Base-by-base conservation (phyloP, 2,329 filamentous ascomycete genomes). In the Aspergillus neoniger region DNA sequence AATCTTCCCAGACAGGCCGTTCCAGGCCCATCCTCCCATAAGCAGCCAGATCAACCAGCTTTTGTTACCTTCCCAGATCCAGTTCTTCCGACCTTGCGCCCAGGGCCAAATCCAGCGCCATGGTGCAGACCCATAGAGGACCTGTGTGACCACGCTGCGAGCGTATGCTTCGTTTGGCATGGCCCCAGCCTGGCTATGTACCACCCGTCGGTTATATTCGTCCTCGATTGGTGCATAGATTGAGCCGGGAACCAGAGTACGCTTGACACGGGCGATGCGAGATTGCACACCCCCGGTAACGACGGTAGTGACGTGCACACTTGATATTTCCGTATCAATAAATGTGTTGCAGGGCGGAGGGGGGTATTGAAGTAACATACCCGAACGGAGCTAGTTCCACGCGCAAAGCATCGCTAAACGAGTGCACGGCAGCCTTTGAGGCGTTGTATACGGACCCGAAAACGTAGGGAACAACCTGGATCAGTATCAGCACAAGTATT, bases 211-310 rank as follows among this genome's bases (percentile, higher is more conserved):
- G 58, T 78, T 73, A 67, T 86, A 87, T 60, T 84, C 80, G 5
- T 73, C 74, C 44, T 80, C 76, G 32, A 87, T 76, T 0, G 84
- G 82, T 21, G 79, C 64, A 68, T 86, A 87, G 21, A 85, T 74
- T 0, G 80, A 84, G 49, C 78, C 77, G 8, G 76, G 72, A 2
- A 77, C 74, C 8, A 88, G 69, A 4, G 72, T 70, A 25, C 84
- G 78, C 14, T 83, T 71, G 5, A 75, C 78, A n/a, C 85, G 79
- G 3, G 83, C 82, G 65, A 88, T 86, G 32, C 83, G 83, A 44
- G 80, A 83, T 69, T 83, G 81, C 32, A 88, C 85, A 9, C 86
- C 85, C 9, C 86, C 86, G 1, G 86, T 88, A 6, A 88, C 77
- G 30, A 84, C 76, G 2, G 83, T 81, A 58, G 80, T 81, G 38